Evolutionary conservation across 2,329 filamentous ascomycete genomes (phyloP).

Genomic region (Clonostachys rosea): DNA sequence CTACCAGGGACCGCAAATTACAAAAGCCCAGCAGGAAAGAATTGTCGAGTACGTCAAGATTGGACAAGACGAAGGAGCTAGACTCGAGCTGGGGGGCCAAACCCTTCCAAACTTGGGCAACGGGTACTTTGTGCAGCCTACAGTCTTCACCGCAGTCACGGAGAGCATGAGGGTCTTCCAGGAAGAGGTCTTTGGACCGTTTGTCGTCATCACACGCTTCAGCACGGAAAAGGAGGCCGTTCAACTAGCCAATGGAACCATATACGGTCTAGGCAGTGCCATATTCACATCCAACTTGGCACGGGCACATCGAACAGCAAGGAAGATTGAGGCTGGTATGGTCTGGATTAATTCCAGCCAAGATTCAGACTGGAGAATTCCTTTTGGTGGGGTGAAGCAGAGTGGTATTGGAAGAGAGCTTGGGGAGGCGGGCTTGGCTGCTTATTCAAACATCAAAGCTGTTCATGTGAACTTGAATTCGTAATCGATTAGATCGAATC

Average conservation of each 20-base stretch:
- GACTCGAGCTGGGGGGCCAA: constrained; percentile 6
- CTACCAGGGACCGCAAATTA: constrained; percentile 31
- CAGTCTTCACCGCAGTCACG: constrained; percentile 13
- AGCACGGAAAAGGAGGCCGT: constrained; percentile 13
- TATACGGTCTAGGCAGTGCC: constrained; percentile 45
- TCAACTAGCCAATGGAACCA: constrained; percentile 25
- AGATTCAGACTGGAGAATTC: constrained; percentile 11
- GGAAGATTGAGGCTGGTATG: constrained; percentile 45
- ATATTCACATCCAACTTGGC: constrained; percentile 48
- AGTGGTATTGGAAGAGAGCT: constrained; percentile 51
- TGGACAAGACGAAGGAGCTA: constrained; percentile 18
- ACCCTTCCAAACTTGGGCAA: constrained; percentile 1
- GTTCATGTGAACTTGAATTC: constrained; percentile 12
- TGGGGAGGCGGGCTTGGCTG: constrained; percentile 30
- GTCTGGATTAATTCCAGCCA: constrained; percentile 25
- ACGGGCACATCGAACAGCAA: constrained; percentile 24
- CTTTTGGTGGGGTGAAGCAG: constrained; percentile 48
- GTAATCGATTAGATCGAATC: too few species aligned
- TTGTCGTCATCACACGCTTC: constrained; percentile 11
- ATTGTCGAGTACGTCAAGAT: constrained; percentile 53
- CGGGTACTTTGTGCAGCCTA: constrained; percentile 15
- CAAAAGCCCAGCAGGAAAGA: constrained; percentile 57
- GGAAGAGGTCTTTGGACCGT: constrained; percentile 19
- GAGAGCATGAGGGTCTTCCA: constrained; percentile 10
- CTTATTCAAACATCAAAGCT: constrained; percentile 29